These are phyloP conservation scores for Fusarium paranaense DNA, from an alignment of 2,329 filamentous ascomycete genomes.

Conservation along the genomic window DNA sequence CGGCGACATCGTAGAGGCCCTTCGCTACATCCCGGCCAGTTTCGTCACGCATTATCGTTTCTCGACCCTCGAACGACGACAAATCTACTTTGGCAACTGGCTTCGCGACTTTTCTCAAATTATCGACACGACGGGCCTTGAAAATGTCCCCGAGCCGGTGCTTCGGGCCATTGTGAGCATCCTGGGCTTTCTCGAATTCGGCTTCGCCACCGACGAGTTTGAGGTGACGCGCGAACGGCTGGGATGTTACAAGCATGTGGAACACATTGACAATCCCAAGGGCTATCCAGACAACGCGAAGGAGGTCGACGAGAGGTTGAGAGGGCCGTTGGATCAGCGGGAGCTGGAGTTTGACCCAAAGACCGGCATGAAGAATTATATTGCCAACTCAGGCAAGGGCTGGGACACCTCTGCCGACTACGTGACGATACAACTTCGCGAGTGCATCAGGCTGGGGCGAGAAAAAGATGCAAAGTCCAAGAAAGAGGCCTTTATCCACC, in stretches of 20 bases:
- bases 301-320: slow-evolving; percentile 73
- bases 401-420: slow-evolving; percentile 91
- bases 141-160: slow-evolving; percentile 45
- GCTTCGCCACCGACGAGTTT: slow-evolving; percentile 83
- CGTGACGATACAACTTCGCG: slow-evolving; percentile 74
- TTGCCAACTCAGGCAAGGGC: slow-evolving; percentile 78
- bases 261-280: slow-evolving; percentile 78
- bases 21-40: slow-evolving; percentile 51
- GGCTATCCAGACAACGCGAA: slow-evolving; percentile 79
- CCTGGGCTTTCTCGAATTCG: slow-evolving; percentile 48
- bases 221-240: slow-evolving; percentile 82
- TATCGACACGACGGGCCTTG: slow-evolving; percentile 69
- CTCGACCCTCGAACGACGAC: slow-evolving; percentile 53
- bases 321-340: slow-evolving; percentile 52
- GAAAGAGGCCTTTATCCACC: slow-evolving; percentile 50
- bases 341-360: slow-evolving; percentile 76
- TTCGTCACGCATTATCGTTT: slow-evolving; percentile 54
- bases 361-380: slow-evolving; percentile 97
- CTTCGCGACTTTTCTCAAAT: slow-evolving; percentile 83
- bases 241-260: slow-evolving; percentile 81
- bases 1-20: slow-evolving; percentile 54
- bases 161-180: slow-evolving; percentile 47
- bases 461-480: slow-evolving; percentile 24
- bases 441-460: slow-evolving; percentile 78
- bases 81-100: slow-evolving; percentile 52